Evolutionary conservation across 2,329 filamentous ascomycete species (phyloP).

Genomic region (Immersiporthe knoxdaviesiana): DNA sequence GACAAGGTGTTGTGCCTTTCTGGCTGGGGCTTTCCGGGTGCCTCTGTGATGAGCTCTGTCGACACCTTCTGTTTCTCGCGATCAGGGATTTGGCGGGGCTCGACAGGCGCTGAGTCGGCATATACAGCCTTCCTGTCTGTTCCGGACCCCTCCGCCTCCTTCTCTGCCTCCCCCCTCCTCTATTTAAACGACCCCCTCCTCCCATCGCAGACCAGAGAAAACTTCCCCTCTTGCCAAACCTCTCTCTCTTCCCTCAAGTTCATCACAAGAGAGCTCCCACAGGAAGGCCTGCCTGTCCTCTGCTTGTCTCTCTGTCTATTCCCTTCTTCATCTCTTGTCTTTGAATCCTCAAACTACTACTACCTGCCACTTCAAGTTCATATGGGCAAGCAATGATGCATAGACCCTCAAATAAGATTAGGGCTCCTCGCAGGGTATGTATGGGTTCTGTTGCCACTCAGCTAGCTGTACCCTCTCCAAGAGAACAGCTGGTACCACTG

Average conservation of each 20-base stretch:
- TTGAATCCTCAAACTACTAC: background rate
- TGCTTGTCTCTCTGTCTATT: background rate
- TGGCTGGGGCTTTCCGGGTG: background rate
- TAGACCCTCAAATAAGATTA: slow-evolving; percentile 27
- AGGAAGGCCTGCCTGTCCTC: background rate
- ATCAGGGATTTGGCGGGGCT: background rate
- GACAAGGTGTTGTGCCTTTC: background rate
- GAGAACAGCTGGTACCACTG: background rate
- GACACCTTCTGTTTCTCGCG: background rate
- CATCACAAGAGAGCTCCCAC: background rate
- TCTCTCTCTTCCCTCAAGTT: background rate
- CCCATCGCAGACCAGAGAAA: background rate
- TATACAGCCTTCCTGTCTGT: background rate
- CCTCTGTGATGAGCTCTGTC: background rate
- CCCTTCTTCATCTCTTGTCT: background rate
- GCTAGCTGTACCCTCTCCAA: no score
- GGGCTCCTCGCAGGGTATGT: slow-evolving; percentile 29
- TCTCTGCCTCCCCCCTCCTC: background rate
- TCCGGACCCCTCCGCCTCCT: background rate
- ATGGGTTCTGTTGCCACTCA: slow-evolving; percentile 10
- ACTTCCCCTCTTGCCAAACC: background rate
- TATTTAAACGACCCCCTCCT: background rate
- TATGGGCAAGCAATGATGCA: slow-evolving; percentile 23
- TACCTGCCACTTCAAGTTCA: background rate
- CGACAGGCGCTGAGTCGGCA: background rate